These are phyloP conservation scores for Pleurotus salmoneostramineus DNA, from an alignment of 768 basidiomycete species.

Conservation along the genomic window DNA sequence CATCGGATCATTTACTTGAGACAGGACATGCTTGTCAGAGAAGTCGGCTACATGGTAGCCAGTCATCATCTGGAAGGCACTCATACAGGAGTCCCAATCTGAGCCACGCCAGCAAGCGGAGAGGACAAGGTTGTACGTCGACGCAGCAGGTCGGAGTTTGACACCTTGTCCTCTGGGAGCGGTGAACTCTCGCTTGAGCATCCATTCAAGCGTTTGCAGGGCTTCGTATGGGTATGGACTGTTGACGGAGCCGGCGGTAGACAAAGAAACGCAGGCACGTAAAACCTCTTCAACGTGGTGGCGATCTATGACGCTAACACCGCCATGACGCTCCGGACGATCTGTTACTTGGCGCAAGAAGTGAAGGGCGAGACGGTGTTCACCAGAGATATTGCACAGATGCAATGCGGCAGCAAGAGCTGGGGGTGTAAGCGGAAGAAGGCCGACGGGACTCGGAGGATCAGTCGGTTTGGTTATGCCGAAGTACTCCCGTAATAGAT, in stretches of 20 bases:
- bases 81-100: slow-evolving; percentile 59
- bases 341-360: slow-evolving; percentile 60
- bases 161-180: slow-evolving; percentile 28
- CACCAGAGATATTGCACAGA: slow-evolving; percentile 48
- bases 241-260: slow-evolving; percentile 26
- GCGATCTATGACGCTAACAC: slow-evolving; percentile 39
- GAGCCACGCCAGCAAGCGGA: slow-evolving; percentile 56
- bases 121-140: slow-evolving; percentile 61
- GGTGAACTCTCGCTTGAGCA: slow-evolving; percentile 51
- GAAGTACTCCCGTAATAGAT: slow-evolving; percentile 57
- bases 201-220: slow-evolving; percentile 64
- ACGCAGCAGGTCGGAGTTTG: slow-evolving; percentile 40
- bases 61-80: slow-evolving; percentile 69
- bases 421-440: slow-evolving; percentile 38
- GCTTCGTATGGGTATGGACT: slow-evolving; percentile 34
- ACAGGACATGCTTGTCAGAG: slow-evolving; percentile 38
- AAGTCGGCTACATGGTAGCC: slow-evolving; percentile 57
- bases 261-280: slow-evolving; percentile 43
- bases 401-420: slow-evolving; percentile 51
- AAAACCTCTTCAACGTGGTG: slow-evolving; percentile 62
- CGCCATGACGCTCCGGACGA: slow-evolving; percentile 31
- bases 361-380: slow-evolving; percentile 44
- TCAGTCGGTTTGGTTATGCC: slow-evolving; percentile 53
- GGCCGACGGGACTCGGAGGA: slow-evolving; percentile 27
- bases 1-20: neutral